Conservation (phyloP, 768 basidiomycete species). For the Mycena rebaudengoi region DNA sequence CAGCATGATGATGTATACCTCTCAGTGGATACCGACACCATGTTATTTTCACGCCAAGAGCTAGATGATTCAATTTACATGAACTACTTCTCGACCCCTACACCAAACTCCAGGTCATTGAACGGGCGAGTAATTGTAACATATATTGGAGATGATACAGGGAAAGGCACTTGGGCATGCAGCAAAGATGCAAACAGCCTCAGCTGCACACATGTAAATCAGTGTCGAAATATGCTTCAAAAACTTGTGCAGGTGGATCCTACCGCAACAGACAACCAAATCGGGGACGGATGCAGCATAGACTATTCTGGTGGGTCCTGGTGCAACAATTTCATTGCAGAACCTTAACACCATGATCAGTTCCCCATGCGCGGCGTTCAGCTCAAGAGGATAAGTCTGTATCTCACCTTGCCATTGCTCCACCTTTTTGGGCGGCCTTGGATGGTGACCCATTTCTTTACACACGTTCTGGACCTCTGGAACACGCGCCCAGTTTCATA, state of each 20-base stretch:
- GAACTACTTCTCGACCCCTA: background rate
- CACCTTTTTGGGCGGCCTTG: conserved; percentile 11
- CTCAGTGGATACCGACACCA: background rate
- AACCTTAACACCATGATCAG: background rate
- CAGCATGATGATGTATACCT: background rate
- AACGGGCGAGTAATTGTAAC: background rate
- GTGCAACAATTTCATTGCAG: background rate
- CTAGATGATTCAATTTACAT: background rate
- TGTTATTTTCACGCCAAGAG: conserved; percentile 1
- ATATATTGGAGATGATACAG: background rate
- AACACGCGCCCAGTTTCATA: background rate
- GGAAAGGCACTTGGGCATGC: conserved; percentile 4
- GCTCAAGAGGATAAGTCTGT: background rate
- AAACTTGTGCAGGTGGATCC: conserved; percentile 6
- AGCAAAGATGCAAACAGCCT: background rate
- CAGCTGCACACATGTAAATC: background rate
- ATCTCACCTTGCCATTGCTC: conserved; percentile 16
- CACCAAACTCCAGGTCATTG: background rate
- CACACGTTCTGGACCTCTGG: background rate
- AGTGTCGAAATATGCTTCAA: background rate
- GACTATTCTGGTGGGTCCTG: background rate
- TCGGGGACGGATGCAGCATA: background rate
- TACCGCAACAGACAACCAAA: background rate
- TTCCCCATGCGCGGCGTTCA: background rate
- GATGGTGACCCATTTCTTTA: background rate